Conservation (phyloP, 768 basidiomycete genomes). For the Pilatotrama ljubarskyi region DNA sequence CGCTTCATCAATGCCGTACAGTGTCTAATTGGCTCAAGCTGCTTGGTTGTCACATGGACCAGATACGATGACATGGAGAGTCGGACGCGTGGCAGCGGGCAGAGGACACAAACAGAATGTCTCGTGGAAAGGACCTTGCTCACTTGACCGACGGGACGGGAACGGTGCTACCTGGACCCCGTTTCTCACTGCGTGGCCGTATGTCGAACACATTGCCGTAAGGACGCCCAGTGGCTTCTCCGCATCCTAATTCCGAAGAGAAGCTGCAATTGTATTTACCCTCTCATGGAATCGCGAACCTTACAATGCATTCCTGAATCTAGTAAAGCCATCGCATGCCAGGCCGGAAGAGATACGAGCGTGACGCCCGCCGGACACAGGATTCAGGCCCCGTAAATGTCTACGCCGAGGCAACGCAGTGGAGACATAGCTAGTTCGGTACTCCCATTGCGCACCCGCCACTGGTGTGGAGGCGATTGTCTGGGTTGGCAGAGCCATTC, state of each 20-base stretch:
- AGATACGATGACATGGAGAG: constrained; percentile 1
- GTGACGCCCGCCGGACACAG: constrained; percentile 10
- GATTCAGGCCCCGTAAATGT: constrained; percentile 9
- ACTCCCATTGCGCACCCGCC: neutral
- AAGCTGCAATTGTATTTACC: constrained; percentile 11
- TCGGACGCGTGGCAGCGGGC: constrained; percentile 17
- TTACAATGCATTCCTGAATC: constrained; percentile 2
- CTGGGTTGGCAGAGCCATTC: neutral
- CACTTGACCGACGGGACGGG: constrained; percentile 3
- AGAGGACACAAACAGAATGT: neutral
- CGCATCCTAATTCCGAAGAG: constrained; percentile 16
- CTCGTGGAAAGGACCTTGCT: constrained; percentile 1
- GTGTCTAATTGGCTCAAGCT: constrained; percentile 12
- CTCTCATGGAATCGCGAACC: constrained; percentile 16
- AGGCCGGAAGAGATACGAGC: constrained; percentile 5
- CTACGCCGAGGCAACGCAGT: neutral
- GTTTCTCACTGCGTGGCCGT: constrained; percentile 9
- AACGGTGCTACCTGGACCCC: constrained; percentile 8
- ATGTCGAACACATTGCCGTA: constrained; percentile 17
- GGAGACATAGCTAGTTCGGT: constrained; percentile 7
- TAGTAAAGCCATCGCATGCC: constrained; percentile 11
- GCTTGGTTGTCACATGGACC: constrained; percentile 17
- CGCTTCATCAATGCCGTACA: constrained; percentile 1
- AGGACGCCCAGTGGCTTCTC: constrained; percentile 13
- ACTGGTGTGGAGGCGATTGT: neutral